Evolutionary conservation across 2,329 filamentous ascomycete species (phyloP), one percentile per base, ranked within the genome.

Genomic region (Chrysoporthe puriensis): DNA sequence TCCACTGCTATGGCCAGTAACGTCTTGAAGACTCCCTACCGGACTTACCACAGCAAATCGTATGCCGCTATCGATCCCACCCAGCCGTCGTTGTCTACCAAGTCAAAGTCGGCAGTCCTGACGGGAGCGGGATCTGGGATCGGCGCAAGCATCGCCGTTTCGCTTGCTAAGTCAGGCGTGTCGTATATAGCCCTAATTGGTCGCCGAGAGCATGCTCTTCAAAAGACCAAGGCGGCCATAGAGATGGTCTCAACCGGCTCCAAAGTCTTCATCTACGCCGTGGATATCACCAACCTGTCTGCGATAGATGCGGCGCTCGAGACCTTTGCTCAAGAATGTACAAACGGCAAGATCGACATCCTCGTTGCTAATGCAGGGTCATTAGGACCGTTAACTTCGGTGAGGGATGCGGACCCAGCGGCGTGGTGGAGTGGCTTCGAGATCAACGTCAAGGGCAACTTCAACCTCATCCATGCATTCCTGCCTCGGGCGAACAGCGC

Each of bases 91-190:
- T 40, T 64, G 16, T 64, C 62, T 21, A 64, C 50, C 40, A 64
- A 48, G 50, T 64, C 62, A 13, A 64, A 64, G 36, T 64, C 62
- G n/a, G 62, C 62, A 48, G 52, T 64, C 18, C 50, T 64, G 26
- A 58, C 62, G 2, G 62, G 62, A 7, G 62, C 52, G 9, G 62
- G 62, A 36, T 64, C 62, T 16, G 62, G 62, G 2, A 64, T 64
- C 11, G 62, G 52, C 34, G 52, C 26, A 4, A 40, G 62, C 26
- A 58, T 64, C 40, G 62, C 62, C 4, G 4, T 58, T 18, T 64
- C 52, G 9, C 42, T 64, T 14, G 62, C 62, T 16, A 64, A 64
- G 42, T 64, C 62, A 4, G 26, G 16, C 5, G 36, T 64, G 16
- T 64, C 62, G 18, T 46, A 58, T 14, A 44, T 58, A 36, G 50